Evolutionary conservation across 169 alveolate species (phyloP), one percentile per base, ranked within the genome.

Genomic region (Babesia divergens): DNA sequence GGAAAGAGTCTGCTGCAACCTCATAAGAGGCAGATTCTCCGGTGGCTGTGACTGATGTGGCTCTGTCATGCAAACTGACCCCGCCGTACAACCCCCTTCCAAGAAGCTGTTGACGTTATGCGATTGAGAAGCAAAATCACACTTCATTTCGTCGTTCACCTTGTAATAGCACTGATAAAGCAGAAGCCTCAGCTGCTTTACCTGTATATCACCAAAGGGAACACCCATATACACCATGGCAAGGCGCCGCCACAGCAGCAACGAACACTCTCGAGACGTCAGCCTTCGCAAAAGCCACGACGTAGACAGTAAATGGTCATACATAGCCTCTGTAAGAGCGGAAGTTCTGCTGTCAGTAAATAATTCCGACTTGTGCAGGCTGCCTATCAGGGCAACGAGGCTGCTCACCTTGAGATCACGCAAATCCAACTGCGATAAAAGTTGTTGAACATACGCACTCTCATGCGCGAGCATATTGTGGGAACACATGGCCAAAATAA

Each of bases 181-280:
- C 65, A 58, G 40, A 11, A 37, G 18, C n/a, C 34, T 71, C 20
- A 31, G 37, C 49, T 43, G 60, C 42, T 22, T 28, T 29, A 53
- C 18, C 11, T 28, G 43, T 16, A 13, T 8, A 9, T 38, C 35
- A 16, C 16, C 22, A 0, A 35, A 6, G 46, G 44, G 37, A 11
- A 8, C 66, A 28, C 34, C 22, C 83, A 71, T 71, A 53, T 71
- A 71, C 28, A 2, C 8, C 46, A 47, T 71, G 32, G 83, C 60
- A 31, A 71, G 43, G 4, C 55, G 43, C 28, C 69, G 42, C 64
- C 68, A 71, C 26, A 71, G 72, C 53, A 71, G 54, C 24, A 71
- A 66, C 56, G 83, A 47, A 14, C 65, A 38, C 42, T 71, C 83
- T 40, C 68, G 9, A 55, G 49, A 42, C 24, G 46, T 58, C 37